Evolutionary conservation across 305 asterid genomes (phyloP), one percentile per base, ranked within the genome.

Genomic region (Ilex paraguariensis): DNA sequence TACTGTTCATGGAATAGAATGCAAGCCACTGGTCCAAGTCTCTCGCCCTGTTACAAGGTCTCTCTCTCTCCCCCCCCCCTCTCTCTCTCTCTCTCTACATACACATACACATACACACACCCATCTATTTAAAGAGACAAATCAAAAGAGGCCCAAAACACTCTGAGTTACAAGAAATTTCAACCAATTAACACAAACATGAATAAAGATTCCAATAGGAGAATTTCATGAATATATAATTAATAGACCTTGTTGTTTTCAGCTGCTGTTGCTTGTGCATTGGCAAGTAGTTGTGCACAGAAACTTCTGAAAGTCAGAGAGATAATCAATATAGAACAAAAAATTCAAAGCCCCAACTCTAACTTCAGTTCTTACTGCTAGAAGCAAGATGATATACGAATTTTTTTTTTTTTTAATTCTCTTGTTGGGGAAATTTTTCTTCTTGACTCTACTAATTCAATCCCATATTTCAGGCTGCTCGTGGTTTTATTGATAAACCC

Each of bases 21-120:
- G 82, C 45, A 85, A 87, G 69, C 89, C 82, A 11, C 75, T 85
- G 57, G 92, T 91, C 60, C 86, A 86, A 69, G 82, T 83, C 52
- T 60, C 85, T 73, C 86, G 99, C 56, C 97, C 97, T 9, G 77
- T 81, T 16, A 90, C 95, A 2, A 87, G 96, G 95, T 84, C 72
- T 53, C 36, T n/a, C 33, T 39, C 32, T 11, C 9, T 7, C n/a
- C n/a, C n/a, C n/a, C n/a, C n/a, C n/a, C 7, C 14, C 53, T 6
- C 51, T 14, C 42, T 36, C 42, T 36, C 9, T 4, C 9, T 36
- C 6, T 36, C 42, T 8, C 42, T 1, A 1, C 2, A 1, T 21
- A 17, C 21, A 21, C n/a, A n/a, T n/a, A n/a, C n/a, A n/a, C 28
- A 21, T 21, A 21, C 28, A 21, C 28, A 21, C 2, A 21, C 28